These are phyloP conservation scores for Kwoniella shivajii DNA, from an alignment of 1,284 basidiomycete genomes.

Conservation along the genomic window DNA sequence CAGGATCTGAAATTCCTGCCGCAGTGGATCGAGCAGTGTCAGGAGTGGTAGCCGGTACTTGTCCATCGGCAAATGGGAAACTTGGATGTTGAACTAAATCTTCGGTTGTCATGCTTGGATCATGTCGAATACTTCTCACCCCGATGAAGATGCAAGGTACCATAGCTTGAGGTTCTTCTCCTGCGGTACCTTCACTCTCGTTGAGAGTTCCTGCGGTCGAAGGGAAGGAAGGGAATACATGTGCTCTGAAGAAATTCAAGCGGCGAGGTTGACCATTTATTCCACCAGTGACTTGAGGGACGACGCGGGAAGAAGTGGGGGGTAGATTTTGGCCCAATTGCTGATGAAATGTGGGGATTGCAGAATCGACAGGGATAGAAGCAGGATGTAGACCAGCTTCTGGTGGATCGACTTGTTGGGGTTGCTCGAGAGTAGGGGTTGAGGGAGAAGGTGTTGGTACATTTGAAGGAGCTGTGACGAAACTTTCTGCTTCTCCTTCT, in stretches of 20 bases:
- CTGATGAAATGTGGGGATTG: conserved; percentile 39
- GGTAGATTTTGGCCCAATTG: conserved; percentile 40
- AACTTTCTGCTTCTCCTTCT: conserved; percentile 6
- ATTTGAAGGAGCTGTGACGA: conserved; percentile 11
- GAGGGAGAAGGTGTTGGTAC: conserved; percentile 3
- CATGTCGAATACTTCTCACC: conserved; percentile 45
- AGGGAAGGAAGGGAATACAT: conserved; percentile 44
- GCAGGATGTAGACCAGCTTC: not conserved
- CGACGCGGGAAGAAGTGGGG: not conserved
- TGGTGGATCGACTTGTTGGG: not conserved
- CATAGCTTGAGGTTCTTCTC: conserved; percentile 23
- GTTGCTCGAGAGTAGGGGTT: not conserved
- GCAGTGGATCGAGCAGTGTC: not conserved
- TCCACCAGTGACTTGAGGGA: conserved; percentile 33
- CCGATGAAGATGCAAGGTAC: conserved; percentile 53
- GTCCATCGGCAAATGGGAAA: conserved; percentile 47
- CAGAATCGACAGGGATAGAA: not conserved
- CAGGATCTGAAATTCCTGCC: not conserved
- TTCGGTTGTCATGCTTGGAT: conserved; percentile 40
- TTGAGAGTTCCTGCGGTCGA: not conserved
- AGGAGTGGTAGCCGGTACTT: conserved; percentile 20
- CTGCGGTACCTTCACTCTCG: conserved; percentile 4
- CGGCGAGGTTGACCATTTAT: conserved; percentile 35
- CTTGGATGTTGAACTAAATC: conserved; percentile 42
- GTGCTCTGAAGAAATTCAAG: conserved; percentile 55